These are phyloP conservation scores for Graphilbum sp. DNA, from an alignment of 2,329 filamentous ascomycete species.

Conservation along the genomic window DNA sequence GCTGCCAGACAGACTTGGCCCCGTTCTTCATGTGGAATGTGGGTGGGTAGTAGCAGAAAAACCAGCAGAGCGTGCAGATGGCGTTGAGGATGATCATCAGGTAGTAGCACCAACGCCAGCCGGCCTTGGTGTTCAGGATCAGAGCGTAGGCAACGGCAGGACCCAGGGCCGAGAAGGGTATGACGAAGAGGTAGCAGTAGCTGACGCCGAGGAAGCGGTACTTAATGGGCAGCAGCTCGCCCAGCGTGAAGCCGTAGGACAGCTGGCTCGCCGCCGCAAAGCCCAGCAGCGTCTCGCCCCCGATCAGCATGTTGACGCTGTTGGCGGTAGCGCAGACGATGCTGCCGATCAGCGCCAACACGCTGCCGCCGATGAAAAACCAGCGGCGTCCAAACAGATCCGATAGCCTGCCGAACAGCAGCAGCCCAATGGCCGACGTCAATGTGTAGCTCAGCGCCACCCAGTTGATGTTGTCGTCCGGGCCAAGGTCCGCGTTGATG, in stretches of 20 bases:
- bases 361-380: slow-evolving; percentile 18
- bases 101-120: slow-evolving; percentile 23
- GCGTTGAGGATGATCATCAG: slow-evolving; percentile 26
- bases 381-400: slow-evolving; percentile 27
- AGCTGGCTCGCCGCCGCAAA: slow-evolving; percentile 23
- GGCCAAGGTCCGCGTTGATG: slow-evolving; percentile 5
- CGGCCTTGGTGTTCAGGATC: slow-evolving; percentile 14
- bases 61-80: slow-evolving; percentile 22
- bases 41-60: slow-evolving; percentile 30
- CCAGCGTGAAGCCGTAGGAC: slow-evolving; percentile 17
- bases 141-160: slow-evolving; percentile 23
- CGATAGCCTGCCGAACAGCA: slow-evolving; percentile 23
- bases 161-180: slow-evolving; percentile 27
- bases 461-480: slow-evolving; percentile 14
- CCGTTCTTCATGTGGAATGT: slow-evolving; percentile 20
- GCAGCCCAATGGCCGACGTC: slow-evolving; percentile 15
- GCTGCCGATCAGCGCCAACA: slow-evolving; percentile 20
- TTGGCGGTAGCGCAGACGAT: slow-evolving; percentile 19
- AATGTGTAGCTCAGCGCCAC: slow-evolving; percentile 14
- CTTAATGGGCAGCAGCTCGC: slow-evolving; percentile 21
- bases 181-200: background rate
- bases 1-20: slow-evolving; percentile 16
- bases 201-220: slow-evolving; percentile 12
- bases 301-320: slow-evolving; percentile 20
- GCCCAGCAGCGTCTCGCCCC: slow-evolving; percentile 20